Base-by-base conservation (phyloP, 495 filamentous ascomycete species). In the Aspergillus diversus region DNA sequence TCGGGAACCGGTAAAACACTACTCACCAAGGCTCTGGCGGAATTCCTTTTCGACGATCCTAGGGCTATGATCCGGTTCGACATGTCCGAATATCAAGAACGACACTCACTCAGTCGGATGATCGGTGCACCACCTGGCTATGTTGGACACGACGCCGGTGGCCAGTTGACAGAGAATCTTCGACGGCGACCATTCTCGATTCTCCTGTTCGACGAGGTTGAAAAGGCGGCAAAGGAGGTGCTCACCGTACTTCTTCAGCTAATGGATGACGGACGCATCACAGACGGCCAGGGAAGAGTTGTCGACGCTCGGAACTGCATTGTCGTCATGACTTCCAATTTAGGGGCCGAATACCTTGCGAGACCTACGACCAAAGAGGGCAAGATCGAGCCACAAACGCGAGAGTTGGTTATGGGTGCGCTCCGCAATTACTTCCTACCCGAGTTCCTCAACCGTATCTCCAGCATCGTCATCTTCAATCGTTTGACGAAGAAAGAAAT, bases 31-130 rank as follows among this genome's bases (percentile, higher is more conserved):
- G 93, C 92, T 8, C 84, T 99, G 9, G 95, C 95, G 49, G 95
- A 99, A 74, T 99, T 99, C 82, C 83, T 99, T 39, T 99, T 99
- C 77, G 95, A 99, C 71, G 95, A 99, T 69, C 83, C 95, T 15
- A 97, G 97, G 82, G 80, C 93, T 16, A 99, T 99, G 95, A 96
- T 99, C 71, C 91, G 95, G 15, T 93, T 99, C 80, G 95, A 99
- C 77, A 99, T 99, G 95, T 98, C 95, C 7, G 95, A 99, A 74
- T 99, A 99, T 76, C 96, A 98, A 76, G 95, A 99, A 76, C 90
- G 93, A 9, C 95, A 99, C 77, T 92, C 93, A 1, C 87, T 99
- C 31, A 96, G 91, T 69, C 89, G 95, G 61, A 97, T 99, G 90
- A 99, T 99, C 67, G 95, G 95, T 70, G 94, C 95, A 8, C 95